Percentiles rank a stretch among this genome's conserved stretches.
Conservation (phyloP, 2,329 filamentous ascomycete genomes). For the Lasiodiplodia sp. region DNA sequence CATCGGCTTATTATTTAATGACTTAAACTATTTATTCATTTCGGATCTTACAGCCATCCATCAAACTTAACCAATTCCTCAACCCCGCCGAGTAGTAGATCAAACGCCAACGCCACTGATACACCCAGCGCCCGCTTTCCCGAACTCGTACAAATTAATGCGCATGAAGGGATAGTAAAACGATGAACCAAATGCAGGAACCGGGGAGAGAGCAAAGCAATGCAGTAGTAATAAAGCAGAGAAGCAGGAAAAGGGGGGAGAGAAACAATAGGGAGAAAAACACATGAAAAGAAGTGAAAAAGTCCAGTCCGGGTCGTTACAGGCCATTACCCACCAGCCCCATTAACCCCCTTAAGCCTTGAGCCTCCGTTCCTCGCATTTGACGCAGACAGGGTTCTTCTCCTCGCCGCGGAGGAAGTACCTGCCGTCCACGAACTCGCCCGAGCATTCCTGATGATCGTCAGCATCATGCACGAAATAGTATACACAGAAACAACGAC, state of each 20-base stretch:
- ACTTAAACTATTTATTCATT: not conserved
- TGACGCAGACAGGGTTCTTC: conserved; percentile 67
- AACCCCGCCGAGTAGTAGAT: not conserved
- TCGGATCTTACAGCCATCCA: not conserved
- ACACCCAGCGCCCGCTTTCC: not conserved
- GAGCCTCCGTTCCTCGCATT: conserved; percentile 67
- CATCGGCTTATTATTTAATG: not conserved
- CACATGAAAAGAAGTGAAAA: conserved; percentile 4
- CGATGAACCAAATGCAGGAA: conserved; percentile 4
- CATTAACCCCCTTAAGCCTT: conserved; percentile 56
- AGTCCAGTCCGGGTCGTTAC: not conserved
- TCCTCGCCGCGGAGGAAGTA: conserved; percentile 68
- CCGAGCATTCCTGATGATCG: conserved; percentile 61
- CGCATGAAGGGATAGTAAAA: not conserved
- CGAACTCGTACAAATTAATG: not conserved
- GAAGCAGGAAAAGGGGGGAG: not conserved
- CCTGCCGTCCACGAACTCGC: conserved; percentile 66
- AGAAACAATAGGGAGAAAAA: not conserved
- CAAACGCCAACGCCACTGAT: not conserved
- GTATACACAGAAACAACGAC: not conserved
- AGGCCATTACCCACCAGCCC: not conserved
- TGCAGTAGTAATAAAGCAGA: conserved; percentile 9
- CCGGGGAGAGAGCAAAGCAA: not conserved
- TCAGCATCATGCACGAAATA: not conserved
- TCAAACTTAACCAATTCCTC: not conserved